Evolutionary conservation across 1,139 yeast genomes (phyloP).

Genomic region (Diutina ranongensis): DNA sequence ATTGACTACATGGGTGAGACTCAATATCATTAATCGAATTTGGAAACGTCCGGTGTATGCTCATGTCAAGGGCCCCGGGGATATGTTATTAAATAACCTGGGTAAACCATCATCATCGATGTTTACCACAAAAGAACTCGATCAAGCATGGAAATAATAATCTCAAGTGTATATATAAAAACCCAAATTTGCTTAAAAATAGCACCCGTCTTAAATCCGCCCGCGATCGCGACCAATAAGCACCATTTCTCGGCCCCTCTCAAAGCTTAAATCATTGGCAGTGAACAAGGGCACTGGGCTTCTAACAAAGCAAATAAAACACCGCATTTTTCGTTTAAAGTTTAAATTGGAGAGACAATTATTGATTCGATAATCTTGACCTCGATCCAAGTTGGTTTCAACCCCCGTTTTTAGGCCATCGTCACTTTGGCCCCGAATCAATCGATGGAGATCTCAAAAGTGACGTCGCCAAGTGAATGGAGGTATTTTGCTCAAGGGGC

Average conservation of each 20-base stretch:
- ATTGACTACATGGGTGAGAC: background rate
- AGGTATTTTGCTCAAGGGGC: conserved; percentile 33
- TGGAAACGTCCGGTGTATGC: background rate
- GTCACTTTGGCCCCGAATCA: too few species aligned
- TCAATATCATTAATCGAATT: background rate
- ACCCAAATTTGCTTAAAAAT: too few species aligned
- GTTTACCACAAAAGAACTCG: background rate
- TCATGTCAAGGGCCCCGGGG: background rate
- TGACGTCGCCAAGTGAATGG: conserved; percentile 20
- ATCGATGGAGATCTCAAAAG: background rate
- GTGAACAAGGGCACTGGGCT: background rate
- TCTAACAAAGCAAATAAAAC: conserved; percentile 4
- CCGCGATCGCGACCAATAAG: too few species aligned
- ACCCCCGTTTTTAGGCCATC: too few species aligned
- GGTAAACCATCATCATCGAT: background rate
- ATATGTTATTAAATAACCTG: background rate
- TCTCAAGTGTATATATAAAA: too few species aligned
- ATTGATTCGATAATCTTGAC: too few species aligned
- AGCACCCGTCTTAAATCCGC: too few species aligned
- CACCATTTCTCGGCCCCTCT: too few species aligned
- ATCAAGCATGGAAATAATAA: background rate
- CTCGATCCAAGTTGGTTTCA: too few species aligned
- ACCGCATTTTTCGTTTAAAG: background rate
- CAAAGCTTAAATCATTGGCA: too few species aligned
- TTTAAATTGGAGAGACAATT: too few species aligned